phyloP scores from a whole-genome alignment of 805 yeast species.

The Kluyveromyces starmeri region DNA sequence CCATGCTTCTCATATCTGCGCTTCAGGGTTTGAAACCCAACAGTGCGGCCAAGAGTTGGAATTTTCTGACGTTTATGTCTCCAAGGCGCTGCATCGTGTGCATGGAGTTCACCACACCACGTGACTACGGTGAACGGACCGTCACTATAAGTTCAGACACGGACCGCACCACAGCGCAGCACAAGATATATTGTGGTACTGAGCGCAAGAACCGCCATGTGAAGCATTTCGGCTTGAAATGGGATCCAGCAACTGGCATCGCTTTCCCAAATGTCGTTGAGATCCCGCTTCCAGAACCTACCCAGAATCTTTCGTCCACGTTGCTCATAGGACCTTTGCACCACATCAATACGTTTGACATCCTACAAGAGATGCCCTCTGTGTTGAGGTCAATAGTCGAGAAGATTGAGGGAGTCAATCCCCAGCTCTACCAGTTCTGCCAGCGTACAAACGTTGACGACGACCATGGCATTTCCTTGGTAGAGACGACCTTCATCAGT shows the following conservation, averaged over 20 bases:
- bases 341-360: slow-evolving; percentile 74
- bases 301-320: neutral
- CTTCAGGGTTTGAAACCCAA: slow-evolving; percentile 89
- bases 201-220: neutral
- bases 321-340: slow-evolving; percentile 37
- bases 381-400: slow-evolving; percentile 70
- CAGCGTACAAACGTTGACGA: slow-evolving; percentile 44
- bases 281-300: slow-evolving; percentile 27
- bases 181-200: neutral
- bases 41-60: slow-evolving; percentile 86
- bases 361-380: slow-evolving; percentile 79
- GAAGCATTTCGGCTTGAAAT: slow-evolving; percentile 1
- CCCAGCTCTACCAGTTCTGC: slow-evolving; percentile 75
- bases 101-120: slow-evolving; percentile 84
- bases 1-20: slow-evolving; percentile 72
- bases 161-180: neutral
- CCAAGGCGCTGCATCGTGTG: slow-evolving; percentile 53
- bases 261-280: slow-evolving; percentile 48
- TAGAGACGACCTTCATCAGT: slow-evolving; percentile 69
- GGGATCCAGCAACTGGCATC: neutral
- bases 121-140: slow-evolving; percentile 45
- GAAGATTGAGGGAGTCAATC: slow-evolving; percentile 77
- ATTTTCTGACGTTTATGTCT: slow-evolving; percentile 72
- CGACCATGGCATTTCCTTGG: slow-evolving; percentile 61
- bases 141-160: slow-evolving; percentile 30